Percentiles rank a stretch among this genome's conserved stretches.
Evolutionary conservation across 1,284 basidiomycete genomes (phyloP).

Genomic region (Bjerkandera adusta): DNA sequence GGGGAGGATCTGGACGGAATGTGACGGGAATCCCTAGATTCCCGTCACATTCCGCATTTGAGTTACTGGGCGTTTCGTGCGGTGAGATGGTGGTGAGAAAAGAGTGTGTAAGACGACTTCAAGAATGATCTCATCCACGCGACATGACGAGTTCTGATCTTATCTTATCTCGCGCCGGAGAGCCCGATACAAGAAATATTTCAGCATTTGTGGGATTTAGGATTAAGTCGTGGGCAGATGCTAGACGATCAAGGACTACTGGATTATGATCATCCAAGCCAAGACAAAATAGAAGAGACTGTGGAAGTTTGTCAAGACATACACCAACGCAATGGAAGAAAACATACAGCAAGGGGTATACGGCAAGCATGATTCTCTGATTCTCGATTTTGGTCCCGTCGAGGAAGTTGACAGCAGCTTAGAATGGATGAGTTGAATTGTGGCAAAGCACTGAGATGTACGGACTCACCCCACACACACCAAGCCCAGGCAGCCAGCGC

Average conservation of each 20-base stretch:
- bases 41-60: no score
- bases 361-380: slow-evolving; percentile 84
- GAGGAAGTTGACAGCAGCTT: slow-evolving; percentile 92
- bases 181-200: no score
- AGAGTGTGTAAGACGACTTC: no score
- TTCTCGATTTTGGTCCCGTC: slow-evolving; percentile 91
- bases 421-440: slow-evolving; percentile 14
- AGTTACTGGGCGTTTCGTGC: no score
- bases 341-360: slow-evolving; percentile 86
- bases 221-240: no score
- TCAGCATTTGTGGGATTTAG: no score
- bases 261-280: slow-evolving; percentile 94
- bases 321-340: slow-evolving; percentile 3
- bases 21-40: no score
- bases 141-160: no score
- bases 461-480: slow-evolving; percentile 87
- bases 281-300: slow-evolving; percentile 85
- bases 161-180: no score
- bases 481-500: slow-evolving; percentile 86
- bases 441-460: neutral
- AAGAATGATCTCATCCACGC: no score
- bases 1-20: no score
- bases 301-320: slow-evolving; percentile 4
- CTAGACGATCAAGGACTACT: slow-evolving; percentile 32
- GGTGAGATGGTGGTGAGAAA: no score